Conservation (phyloP, 2,329 filamentous ascomycete genomes). For the Zasmidium citrigriseum region DNA sequence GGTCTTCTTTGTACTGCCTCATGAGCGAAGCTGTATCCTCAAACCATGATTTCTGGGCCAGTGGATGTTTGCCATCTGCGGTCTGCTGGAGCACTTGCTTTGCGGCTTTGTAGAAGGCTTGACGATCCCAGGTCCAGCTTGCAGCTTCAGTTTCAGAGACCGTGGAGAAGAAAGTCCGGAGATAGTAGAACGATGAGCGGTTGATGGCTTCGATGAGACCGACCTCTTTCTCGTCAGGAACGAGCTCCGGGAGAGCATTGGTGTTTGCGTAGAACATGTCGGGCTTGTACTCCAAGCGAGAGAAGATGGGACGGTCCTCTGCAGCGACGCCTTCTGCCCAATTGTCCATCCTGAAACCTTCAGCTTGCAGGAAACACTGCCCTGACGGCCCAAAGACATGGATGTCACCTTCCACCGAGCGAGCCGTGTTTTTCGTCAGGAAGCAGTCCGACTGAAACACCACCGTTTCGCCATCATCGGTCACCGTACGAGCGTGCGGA, state of each 20-base stretch:
- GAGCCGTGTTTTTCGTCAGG: constrained; percentile 19
- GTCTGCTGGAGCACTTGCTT: constrained; percentile 13
- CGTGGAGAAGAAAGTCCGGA: constrained; percentile 15
- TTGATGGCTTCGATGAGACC: constrained; percentile 20
- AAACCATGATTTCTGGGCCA: constrained; percentile 11
- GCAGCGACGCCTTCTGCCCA: constrained; percentile 14
- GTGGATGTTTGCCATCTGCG: constrained; percentile 14
- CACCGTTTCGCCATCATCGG: constrained; percentile 28
- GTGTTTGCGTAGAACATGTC: constrained; percentile 18
- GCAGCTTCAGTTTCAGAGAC: constrained; percentile 12
- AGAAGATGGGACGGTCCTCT: constrained; percentile 20
- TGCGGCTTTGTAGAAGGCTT: constrained; percentile 16
- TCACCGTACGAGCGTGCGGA: constrained; percentile 11
- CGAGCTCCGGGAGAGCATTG: constrained; percentile 13
- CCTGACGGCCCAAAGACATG: constrained; percentile 24
- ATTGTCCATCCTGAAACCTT: constrained; percentile 22
- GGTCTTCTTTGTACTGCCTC: constrained; percentile 14
- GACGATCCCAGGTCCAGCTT: constrained; percentile 20
- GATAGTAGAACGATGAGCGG: constrained; percentile 17
- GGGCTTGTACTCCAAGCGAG: constrained; percentile 15
- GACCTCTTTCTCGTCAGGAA: constrained; percentile 12
- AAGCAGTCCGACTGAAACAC: constrained; percentile 21
- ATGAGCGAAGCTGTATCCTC: constrained; percentile 16
- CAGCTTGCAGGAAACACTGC: constrained; percentile 15
- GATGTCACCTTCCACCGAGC: constrained; percentile 20